Evolutionary conservation across 1,284 basidiomycete genomes (phyloP).

Genomic region (Vanrija humicola): DNA sequence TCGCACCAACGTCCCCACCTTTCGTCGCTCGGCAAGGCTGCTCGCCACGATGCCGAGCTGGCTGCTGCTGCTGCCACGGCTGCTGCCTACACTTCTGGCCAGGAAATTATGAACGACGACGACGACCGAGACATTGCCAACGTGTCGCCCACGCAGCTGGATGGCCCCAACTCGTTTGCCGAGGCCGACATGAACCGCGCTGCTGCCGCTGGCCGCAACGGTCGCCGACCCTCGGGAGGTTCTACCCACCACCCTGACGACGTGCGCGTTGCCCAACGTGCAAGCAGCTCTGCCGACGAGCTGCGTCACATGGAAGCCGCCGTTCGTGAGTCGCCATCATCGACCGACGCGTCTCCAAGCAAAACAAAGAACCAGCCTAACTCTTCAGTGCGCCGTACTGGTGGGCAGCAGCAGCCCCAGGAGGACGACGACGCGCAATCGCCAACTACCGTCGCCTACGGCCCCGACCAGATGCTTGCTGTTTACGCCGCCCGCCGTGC

Average conservation of each 20-base stretch:
- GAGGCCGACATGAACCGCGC: constrained; percentile 59
- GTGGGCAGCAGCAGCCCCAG: background rate
- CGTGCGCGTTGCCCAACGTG: constrained; percentile 26
- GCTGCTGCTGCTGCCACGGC: constrained; percentile 16
- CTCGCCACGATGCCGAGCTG: constrained; percentile 9
- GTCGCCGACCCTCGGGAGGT: constrained; percentile 9
- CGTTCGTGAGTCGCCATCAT: constrained; percentile 18
- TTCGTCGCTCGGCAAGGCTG: constrained; percentile 37
- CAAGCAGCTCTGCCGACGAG: constrained; percentile 41
- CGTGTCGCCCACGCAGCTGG: constrained; percentile 64
- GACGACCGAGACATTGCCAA: constrained; percentile 26
- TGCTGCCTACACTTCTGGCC: constrained; percentile 44
- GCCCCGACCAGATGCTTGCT: constrained; percentile 48
- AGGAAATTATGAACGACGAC: constrained; percentile 42
- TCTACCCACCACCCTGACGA: background rate
- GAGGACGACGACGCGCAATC: background rate
- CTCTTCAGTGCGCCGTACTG: background rate
- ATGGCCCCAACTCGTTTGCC: constrained; percentile 62
- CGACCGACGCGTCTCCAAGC: background rate
- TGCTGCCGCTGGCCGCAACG: constrained; percentile 23
- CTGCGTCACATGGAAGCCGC: constrained; percentile 43
- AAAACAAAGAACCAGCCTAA: background rate
- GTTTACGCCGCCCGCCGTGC: constrained; percentile 47
- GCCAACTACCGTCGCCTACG: constrained; percentile 33
- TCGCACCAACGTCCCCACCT: constrained; percentile 52